Evolutionary conservation across 2,329 filamentous ascomycete species (phyloP), one percentile per base, ranked within the genome.

Genomic region (Knoxdaviesia proteae): DNA sequence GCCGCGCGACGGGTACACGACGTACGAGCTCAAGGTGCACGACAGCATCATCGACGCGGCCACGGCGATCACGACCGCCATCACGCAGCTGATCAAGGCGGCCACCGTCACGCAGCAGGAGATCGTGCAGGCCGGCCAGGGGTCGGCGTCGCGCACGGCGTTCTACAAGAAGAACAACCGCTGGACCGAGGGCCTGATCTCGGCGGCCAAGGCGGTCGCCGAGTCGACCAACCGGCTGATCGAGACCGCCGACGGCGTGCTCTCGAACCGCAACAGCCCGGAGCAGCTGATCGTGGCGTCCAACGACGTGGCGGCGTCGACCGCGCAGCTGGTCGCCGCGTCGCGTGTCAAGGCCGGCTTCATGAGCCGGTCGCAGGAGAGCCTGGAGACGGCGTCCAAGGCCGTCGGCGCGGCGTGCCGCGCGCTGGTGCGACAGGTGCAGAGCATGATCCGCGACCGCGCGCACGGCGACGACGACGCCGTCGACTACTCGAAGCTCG

Each of bases 91-190:
- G 45, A 96, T 98, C 67, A 88, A 90, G 61, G 90, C 90, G 1
- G 90, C 90, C 6, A 92, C 88, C 0, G 77, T 72, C 11, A 92
- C 88, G 2, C 90, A 98, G 58, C 78, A 93, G 57, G 90, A 98
- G 63, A 98, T 98, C 55, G 90, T 98, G 38, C 79, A 86, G 49
- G 84, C 93, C 48, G 90, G 90, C 6, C 79, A 83, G 20, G 90
- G 90, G 34, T 81, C 79, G 31, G 84, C 83, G 42, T 92, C 84
- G 38, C 74, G 79, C 45, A 92, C 87, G 2, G 86, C 87, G 30
- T 98, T 98, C 61, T 98, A 98, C 77, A 96, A 96, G 72, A 96
- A 96, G 68, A 94, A 98, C 71, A 98, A 96, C 63, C 76, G 90
- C 42, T 98, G 90, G 90, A 98, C 90, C 0, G 90, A 98, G 56